phyloP scores from a whole-genome alignment of 2,329 filamentous ascomycete species.

The Kalaharituber pfeilii region DNA sequence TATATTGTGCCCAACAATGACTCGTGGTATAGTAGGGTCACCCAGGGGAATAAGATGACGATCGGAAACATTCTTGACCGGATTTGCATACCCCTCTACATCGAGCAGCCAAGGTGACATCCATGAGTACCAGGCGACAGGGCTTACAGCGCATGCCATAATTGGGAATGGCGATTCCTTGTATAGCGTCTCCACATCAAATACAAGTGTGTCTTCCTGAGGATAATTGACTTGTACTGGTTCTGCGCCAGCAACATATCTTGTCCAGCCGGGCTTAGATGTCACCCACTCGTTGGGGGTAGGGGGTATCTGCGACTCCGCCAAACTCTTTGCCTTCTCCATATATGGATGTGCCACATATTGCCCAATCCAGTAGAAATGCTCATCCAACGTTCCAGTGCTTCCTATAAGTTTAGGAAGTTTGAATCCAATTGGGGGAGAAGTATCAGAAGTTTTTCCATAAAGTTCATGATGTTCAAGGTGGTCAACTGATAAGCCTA shows the following conservation, averaged over 20 bases:
- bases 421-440: slow-evolving; percentile 65
- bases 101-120: slow-evolving; percentile 85
- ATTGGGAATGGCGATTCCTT: slow-evolving; percentile 82
- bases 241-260: slow-evolving; percentile 41
- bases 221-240: slow-evolving; percentile 46
- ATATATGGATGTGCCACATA: slow-evolving; percentile 79
- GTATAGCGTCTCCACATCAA: slow-evolving; percentile 95
- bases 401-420: slow-evolving; percentile 59
- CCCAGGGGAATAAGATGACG: slow-evolving; percentile 77
- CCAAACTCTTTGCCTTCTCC: slow-evolving; percentile 55
- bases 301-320: slow-evolving; percentile 39
- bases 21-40: slow-evolving; percentile 50
- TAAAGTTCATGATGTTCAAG: slow-evolving; percentile 68
- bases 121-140: slow-evolving; percentile 93
- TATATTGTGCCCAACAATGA: slow-evolving; percentile 87
- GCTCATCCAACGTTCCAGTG: slow-evolving; percentile 63
- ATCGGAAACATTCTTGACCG: slow-evolving; percentile 36
- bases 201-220: slow-evolving; percentile 52
- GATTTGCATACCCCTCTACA: slow-evolving; percentile 32
- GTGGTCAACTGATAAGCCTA: slow-evolving; percentile 67
- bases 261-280: slow-evolving; percentile 76
- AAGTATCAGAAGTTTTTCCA: slow-evolving; percentile 72
- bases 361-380: slow-evolving; percentile 74
- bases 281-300: slow-evolving; percentile 52
- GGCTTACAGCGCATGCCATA: slow-evolving; percentile 87